Evolutionary conservation across 2,329 filamentous ascomycete genomes (phyloP).

Genomic region (Beauveria sp.): DNA sequence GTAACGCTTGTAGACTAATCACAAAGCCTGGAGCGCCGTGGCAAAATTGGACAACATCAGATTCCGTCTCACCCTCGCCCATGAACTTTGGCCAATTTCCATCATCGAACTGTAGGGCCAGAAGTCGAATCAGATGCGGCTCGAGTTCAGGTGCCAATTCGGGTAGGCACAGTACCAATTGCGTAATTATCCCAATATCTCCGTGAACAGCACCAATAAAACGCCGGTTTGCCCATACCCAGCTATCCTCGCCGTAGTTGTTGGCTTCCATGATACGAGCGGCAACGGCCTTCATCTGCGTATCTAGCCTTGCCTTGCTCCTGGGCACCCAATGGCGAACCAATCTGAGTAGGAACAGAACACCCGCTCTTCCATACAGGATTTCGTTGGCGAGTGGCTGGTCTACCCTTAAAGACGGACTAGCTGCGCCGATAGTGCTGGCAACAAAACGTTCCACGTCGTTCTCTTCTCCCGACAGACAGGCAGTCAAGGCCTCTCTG

Average conservation of each 20-base stretch:
- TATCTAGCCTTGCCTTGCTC: conserved; percentile 40
- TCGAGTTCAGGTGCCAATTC: conserved; percentile 46
- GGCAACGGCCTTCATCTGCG: conserved; percentile 48
- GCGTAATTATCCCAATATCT: conserved; percentile 62
- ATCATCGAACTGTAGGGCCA: conserved; percentile 51
- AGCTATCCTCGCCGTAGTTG: conserved; percentile 35
- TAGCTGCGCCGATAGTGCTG: conserved; percentile 22
- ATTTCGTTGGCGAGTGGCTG: conserved; percentile 50
- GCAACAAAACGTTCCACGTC: conserved; percentile 34
- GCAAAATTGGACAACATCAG: conserved; percentile 54
- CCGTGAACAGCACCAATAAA: conserved; percentile 64
- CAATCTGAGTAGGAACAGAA: conserved; percentile 59
- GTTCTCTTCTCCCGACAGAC: conserved; percentile 30
- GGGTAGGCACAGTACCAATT: conserved; percentile 53
- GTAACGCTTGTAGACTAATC: conserved; percentile 48
- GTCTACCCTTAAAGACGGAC: conserved; percentile 12
- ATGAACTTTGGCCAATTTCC: conserved; percentile 55
- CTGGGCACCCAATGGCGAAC: conserved; percentile 49
- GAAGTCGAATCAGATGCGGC: conserved; percentile 43
- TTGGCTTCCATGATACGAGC: conserved; percentile 49
- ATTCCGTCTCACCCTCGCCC: conserved; percentile 34
- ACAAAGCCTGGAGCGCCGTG: conserved; percentile 60
- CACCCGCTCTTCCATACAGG: conserved; percentile 59
- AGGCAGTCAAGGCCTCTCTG: conserved; percentile 37
- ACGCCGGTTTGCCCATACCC: conserved; percentile 56